Evolutionary conservation across 179 eudicot species (phyloP), one percentile per base, ranked within the genome.

Genomic region (Camellia oleifera): DNA sequence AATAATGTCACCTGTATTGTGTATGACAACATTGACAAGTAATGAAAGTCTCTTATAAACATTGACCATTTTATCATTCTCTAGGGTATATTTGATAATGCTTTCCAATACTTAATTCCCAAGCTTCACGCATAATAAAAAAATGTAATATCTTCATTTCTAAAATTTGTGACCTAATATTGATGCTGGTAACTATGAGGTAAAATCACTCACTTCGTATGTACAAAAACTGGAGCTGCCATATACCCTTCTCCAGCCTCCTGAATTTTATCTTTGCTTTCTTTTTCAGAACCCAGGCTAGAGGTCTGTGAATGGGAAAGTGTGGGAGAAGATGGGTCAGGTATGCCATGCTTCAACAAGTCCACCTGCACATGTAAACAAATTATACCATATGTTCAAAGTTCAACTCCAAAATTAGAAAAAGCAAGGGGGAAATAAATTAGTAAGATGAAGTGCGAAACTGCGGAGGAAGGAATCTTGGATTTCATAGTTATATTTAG

Each of bases 281-380:
- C 97, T 81, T 93, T 94, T 54, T 92, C 97, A 13, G 89, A 69
- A 48, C 84, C 86, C 85, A 83, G 54, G 83, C 81, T 88, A 56
- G 93, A 86, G 82, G 83, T 88, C 77, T 91, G 98, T 57, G 91
- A 78, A 70, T 87, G 92, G 57, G 91, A 78, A 23, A 85, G 76
- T 10, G 89, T 57, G 60, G 87, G 83, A 62, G 94, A 89, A 74
- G 99, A 95, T 46, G 99, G 98, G 80, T 95, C 98, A 46, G 99
- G 98, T 81, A 95, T 85, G 63, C 90, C 88, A 82, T 95, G 99
- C 83, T 95, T 95, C 84, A 95, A 84, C 83, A 95, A 85, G 80
- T 95, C 98, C 83, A 95, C 97, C 99, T 95, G 94, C 82, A 84
- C 77, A 79, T 7, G 46, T 63, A 10, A 15, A 52, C 57, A 69